Evolutionary conservation across 306 rosid species (phyloP).

Genomic region (Prunus dulcis): DNA sequence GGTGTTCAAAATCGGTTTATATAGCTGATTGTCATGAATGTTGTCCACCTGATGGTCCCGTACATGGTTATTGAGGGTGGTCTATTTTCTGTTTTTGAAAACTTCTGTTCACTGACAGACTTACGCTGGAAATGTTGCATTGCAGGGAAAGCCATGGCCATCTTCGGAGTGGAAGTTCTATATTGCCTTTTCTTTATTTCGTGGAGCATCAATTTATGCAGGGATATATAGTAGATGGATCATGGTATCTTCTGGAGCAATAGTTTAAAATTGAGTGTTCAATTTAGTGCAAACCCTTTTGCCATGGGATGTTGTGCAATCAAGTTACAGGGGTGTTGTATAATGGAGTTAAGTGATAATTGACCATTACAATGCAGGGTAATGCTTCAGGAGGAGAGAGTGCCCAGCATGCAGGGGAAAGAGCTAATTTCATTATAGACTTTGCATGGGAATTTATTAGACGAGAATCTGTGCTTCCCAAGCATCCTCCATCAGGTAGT

Average conservation of each 20-base stretch:
- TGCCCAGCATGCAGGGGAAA: slow-evolving; percentile 57
- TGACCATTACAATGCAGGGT: slow-evolving; percentile 59
- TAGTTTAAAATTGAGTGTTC: neutral
- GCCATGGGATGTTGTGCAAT: neutral
- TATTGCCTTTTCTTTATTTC: slow-evolving; percentile 75
- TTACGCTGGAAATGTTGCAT: slow-evolving; percentile 27
- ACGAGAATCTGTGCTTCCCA: slow-evolving; percentile 67
- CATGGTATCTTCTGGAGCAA: slow-evolving; percentile 48
- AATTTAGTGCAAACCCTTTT: slow-evolving; percentile 11
- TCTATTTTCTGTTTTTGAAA: slow-evolving; percentile 10
- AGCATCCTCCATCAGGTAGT: slow-evolving; percentile 76
- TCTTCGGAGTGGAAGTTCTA: slow-evolving; percentile 87
- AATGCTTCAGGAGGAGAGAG: slow-evolving; percentile 93
- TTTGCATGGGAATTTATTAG: slow-evolving; percentile 62
- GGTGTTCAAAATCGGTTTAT: neutral
- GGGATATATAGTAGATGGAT: slow-evolving; percentile 88
- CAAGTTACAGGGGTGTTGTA: too few species aligned
- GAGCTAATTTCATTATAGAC: slow-evolving; percentile 60
- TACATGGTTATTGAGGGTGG: slow-evolving; percentile 9
- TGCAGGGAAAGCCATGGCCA: slow-evolving; percentile 92
- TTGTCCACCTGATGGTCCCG: neutral
- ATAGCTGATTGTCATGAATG: too few species aligned
- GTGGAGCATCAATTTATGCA: slow-evolving; percentile 80
- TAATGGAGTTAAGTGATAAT: slow-evolving; percentile 14
- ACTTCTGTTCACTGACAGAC: slow-evolving; percentile 11